Base-by-base conservation (phyloP, 495 filamentous ascomycete genomes). In the Tuber borchii region DNA sequence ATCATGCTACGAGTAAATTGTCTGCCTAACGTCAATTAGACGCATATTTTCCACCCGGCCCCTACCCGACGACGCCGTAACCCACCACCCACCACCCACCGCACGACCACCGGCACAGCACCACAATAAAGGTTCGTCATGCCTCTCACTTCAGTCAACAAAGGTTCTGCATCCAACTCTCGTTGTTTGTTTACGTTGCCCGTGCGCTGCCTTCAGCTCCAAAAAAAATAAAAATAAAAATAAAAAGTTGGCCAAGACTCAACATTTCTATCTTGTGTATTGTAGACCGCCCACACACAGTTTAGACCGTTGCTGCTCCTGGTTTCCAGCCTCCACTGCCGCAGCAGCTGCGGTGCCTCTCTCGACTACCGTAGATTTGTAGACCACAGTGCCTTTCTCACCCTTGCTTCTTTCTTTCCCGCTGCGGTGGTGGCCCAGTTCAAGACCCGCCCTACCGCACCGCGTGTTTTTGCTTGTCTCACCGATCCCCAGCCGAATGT, bases 401-500 rank as follows among this genome's bases (percentile, higher is more conserved):
- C n/a, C 26, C 26, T 65, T 65, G 56, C 56, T 31, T 16, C 56
- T 5, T 65, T 19, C 48, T n/a, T 31, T 65, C 56, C 56, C 56
- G 56, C 26, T 34, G 26, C 56, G 26, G 56, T 19, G 56, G 56
- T 19, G 56, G 56, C 26, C 56, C 26, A 19, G 56, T 65, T 65
- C 26, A 17, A 31, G 56, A 65, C 56, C 56, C 56, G 56, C 26
- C 56, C 26, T 6, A 65, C 56, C 26, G 75, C 77, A 78, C 75
- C 78, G 77, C 65, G 78, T 73, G 76, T 75, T 75, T 79, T 65
- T 65, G 56, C 77, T 75, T 79, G 78, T 79, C 78, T 79, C 77
- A 79, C 77, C 75, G 76, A 79, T 79, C 48, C 72, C 69, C 42
- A 79, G 77, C 75, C 71, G 74, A 72, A 79, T 78, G 77, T n/a